Evolutionary conservation across 1,139 yeast genomes (phyloP).

Genomic region (Zygosaccharomyces pseudobailii): DNA sequence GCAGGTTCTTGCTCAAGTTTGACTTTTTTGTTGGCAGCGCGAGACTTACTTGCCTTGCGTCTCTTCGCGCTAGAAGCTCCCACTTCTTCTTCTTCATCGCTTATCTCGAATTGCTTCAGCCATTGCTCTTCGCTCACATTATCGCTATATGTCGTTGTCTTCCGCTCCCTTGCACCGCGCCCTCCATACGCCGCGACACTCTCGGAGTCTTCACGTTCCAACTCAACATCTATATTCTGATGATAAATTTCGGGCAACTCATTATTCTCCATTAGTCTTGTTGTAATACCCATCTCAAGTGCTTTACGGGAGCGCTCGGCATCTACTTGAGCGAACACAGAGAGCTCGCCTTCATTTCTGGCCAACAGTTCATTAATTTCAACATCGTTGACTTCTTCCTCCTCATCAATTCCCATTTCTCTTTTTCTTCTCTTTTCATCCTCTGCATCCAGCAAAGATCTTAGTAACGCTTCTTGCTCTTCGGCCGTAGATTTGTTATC

Average conservation of each 20-base stretch:
- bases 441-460: constrained; percentile 67
- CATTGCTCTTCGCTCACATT: constrained; percentile 75
- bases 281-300: constrained; percentile 35
- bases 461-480: constrained; percentile 73
- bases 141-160: constrained; percentile 55
- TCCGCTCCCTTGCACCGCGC: constrained; percentile 64
- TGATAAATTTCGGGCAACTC: constrained; percentile 68
- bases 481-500: constrained; percentile 79
- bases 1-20: constrained; percentile 15
- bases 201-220: constrained; percentile 47
- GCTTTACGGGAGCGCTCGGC: constrained; percentile 48
- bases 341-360: constrained; percentile 57
- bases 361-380: constrained; percentile 71
- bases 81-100: constrained; percentile 30
- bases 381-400: constrained; percentile 60
- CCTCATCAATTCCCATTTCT: constrained; percentile 38
- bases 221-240: constrained; percentile 55
- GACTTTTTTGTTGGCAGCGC: constrained; percentile 19
- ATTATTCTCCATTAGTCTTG: constrained; percentile 53
- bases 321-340: constrained; percentile 52
- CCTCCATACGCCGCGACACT: constrained; percentile 36
- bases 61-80: constrained; percentile 17
- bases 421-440: constrained; percentile 52
- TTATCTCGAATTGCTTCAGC: constrained; percentile 54
- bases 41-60: constrained; percentile 19